These are phyloP conservation scores for Auriscalpium vulgare DNA, from an alignment of 768 basidiomycete species.

Conservation along the genomic window DNA sequence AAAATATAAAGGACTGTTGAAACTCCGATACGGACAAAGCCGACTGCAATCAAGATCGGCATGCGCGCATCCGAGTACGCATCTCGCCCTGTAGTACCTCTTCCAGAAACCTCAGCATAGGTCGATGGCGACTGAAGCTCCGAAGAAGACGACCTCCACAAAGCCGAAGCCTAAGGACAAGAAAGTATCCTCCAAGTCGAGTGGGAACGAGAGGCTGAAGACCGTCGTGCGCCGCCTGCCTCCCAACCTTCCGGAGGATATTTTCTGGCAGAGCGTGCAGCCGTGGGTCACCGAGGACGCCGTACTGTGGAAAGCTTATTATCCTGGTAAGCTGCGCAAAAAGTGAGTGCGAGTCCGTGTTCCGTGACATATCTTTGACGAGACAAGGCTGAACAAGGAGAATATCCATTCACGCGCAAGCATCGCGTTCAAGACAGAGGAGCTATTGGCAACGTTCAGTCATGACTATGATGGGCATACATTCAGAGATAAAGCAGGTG, in stretches of 20 bases:
- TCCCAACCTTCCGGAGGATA: constrained; percentile 81
- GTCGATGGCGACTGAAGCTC: constrained; percentile 10
- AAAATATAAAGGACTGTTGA: no score
- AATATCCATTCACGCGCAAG: constrained; percentile 85
- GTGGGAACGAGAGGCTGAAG: constrained; percentile 62
- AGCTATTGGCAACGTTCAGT: constrained; percentile 65
- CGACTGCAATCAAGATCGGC: no score
- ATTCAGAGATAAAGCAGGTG: constrained; percentile 88
- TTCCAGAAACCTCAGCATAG: background rate
- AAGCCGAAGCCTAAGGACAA: constrained; percentile 25
- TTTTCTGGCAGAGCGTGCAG: constrained; percentile 91
- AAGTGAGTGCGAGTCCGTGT: constrained; percentile 36
- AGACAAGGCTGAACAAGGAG: constrained; percentile 68
- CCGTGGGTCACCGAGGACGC: constrained; percentile 78
- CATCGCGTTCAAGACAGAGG: constrained; percentile 77
- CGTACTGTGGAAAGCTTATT: constrained; percentile 56
- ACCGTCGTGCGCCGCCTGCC: constrained; percentile 82
- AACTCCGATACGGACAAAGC: no score
- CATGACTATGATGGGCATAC: constrained; percentile 85
- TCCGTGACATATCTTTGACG: background rate
- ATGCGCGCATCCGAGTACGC: no score
- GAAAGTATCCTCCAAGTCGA: constrained; percentile 19
- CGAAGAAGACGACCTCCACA: constrained; percentile 15
- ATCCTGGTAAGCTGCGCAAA: constrained; percentile 61
- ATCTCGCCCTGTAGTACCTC: no score